Evolutionary conservation across 202 grass and related monocot species (phyloP), one percentile per base, ranked within the genome.

Genomic region (Schoenoplectus triqueter): DNA sequence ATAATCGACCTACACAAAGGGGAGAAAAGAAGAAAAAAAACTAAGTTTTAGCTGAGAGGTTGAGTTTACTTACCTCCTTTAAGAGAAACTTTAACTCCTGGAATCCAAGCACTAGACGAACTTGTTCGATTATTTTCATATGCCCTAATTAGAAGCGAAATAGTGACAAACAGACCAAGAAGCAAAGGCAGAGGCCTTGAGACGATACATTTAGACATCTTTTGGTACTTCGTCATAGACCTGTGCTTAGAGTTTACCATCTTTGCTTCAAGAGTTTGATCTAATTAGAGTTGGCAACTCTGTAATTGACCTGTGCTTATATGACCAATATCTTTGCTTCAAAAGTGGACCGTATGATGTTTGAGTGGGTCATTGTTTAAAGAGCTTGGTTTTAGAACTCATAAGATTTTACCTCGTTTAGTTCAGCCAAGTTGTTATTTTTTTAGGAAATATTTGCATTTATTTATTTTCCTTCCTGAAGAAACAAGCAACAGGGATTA

Each of bases 101-200:
- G 21, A 61, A 60, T 57, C 74, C 51, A 56, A 78, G 7, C 51
- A 9, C 4, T 60, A 40, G 15, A 21, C 14, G 3, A 46, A 81
- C 1, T 78, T 18, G 10, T 7, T 41, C 1, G 21, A 18, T 63
- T n/a, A 64, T 15, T 42, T 15, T 3, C 42, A 10, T n/a, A 46
- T 10, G 59, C 15, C 13, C 42, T 10, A 79, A 59, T 55, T 61
- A 79, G 19, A 79, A 79, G 10, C 10, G 15, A 60, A 59, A 42
- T 10, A 79, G 56, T 14, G 7, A 73, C 6, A 39, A 42, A 6
- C n/a, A 66, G 5, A 81, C 15, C 60, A 22, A 81, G 60, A 46
- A 81, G 59, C 61, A 81, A 1, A 51, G 31, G 10, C 41, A 81
- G 57, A 50, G 60, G 60, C 61, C 79, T 81, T 66, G 79, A 50